Percentiles rank a stretch among this genome's conserved stretches.
These are phyloP conservation scores for Ceriops zippeliana DNA, from an alignment of 345 rosid species.

Conservation along the genomic window DNA sequence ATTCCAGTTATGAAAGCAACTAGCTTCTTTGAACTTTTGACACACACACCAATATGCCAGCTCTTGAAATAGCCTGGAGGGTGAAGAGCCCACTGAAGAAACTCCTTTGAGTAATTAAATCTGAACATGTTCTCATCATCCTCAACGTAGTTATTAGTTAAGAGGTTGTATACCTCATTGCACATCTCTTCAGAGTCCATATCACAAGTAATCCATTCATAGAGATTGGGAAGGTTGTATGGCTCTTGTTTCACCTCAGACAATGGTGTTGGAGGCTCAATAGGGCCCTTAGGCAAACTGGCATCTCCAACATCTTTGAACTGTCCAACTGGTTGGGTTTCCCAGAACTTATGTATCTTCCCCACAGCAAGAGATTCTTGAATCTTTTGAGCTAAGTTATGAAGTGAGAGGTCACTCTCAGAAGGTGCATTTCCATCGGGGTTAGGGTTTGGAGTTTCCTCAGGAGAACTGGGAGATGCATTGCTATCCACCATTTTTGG, in stretches of 20 bases:
- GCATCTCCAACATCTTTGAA: constrained; percentile 65
- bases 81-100: constrained; percentile 76
- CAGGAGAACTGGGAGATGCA: constrained; percentile 44
- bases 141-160: constrained; percentile 80
- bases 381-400: constrained; percentile 54
- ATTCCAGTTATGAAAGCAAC: constrained; percentile 85
- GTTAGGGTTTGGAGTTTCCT: constrained; percentile 38
- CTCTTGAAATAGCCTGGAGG: constrained; percentile 69
- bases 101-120: constrained; percentile 91
- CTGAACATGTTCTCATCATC: constrained; percentile 95
- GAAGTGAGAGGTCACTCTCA: constrained; percentile 43
- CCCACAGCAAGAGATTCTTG: constrained; percentile 57
- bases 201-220: constrained; percentile 86
- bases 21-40: constrained; percentile 63
- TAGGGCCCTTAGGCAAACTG: constrained; percentile 70
- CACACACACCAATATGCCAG: constrained; percentile 93
- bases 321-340: constrained; percentile 93
- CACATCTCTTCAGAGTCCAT: constrained; percentile 70
- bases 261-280: constrained; percentile 56
- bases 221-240: constrained; percentile 64
- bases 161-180: constrained; percentile 62
- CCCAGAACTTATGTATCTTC: constrained; percentile 81
- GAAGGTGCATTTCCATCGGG: constrained; percentile 32
- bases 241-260: constrained; percentile 89
- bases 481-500: constrained; percentile 49